These are phyloP conservation scores for Mucor piriformis DNA, from an alignment of 371 early-diverging fungal species.

Conservation along the genomic window DNA sequence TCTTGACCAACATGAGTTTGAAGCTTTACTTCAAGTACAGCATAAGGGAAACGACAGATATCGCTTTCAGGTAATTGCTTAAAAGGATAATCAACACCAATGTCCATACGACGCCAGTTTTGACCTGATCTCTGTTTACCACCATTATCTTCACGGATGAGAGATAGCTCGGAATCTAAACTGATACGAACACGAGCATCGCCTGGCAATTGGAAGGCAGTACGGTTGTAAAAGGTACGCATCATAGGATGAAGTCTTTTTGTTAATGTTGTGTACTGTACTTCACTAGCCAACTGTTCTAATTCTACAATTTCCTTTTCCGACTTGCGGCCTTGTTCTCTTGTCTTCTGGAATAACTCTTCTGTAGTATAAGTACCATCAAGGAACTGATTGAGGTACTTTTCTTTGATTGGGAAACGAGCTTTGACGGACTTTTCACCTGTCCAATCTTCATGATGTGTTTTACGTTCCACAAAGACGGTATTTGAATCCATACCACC, in stretches of 20 bases:
- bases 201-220: slow-evolving; percentile 99
- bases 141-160: slow-evolving; percentile 96
- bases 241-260: slow-evolving; percentile 87
- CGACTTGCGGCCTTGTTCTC: slow-evolving; percentile 79
- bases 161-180: slow-evolving; percentile 96
- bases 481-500: slow-evolving; percentile 84
- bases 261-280: slow-evolving; percentile 76
- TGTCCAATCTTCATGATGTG: slow-evolving; percentile 98
- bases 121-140: slow-evolving; percentile 71
- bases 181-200: slow-evolving; percentile 98
- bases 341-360: slow-evolving; percentile 79
- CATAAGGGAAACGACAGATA: slow-evolving; percentile 96
- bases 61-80: slow-evolving; percentile 86
- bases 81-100: slow-evolving; percentile 93
- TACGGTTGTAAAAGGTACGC: slow-evolving; percentile 98
- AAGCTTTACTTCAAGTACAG: slow-evolving; percentile 98
- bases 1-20: slow-evolving; percentile 93
- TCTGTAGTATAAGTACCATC: slow-evolving; percentile 84
- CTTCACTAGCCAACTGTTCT: slow-evolving; percentile 82
- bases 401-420: slow-evolving; percentile 96
- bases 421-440: slow-evolving; percentile 96
- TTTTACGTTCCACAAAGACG: slow-evolving; percentile 98
- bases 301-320: slow-evolving; percentile 84
- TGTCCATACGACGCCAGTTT: slow-evolving; percentile 96
- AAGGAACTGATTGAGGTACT: slow-evolving; percentile 88